A percentile compares a stretch with the other conserved stretches of the same genome.
These are phyloP conservation scores for Tricharina praecox DNA, from an alignment of 495 filamentous ascomycete genomes.

Conservation along the genomic window DNA sequence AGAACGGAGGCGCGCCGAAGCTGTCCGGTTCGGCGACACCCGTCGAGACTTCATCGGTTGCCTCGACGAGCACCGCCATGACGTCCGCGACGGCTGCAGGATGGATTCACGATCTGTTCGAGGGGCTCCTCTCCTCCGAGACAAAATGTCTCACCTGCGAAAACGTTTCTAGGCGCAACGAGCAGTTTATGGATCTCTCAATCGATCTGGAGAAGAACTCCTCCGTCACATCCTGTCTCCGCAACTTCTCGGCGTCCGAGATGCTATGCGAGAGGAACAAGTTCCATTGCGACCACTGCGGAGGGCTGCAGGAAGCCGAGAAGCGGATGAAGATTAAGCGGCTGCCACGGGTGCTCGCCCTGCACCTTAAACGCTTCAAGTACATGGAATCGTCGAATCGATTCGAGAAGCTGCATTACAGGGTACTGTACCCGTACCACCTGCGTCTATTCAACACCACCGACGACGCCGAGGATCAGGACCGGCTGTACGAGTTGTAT, in stretches of 20 bases:
- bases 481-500: slow-evolving; percentile 89
- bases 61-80: slow-evolving; percentile 16
- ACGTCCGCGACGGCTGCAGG: slow-evolving; percentile 37
- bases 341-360: slow-evolving; percentile 71
- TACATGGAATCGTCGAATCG: slow-evolving; percentile 89
- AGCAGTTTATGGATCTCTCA: slow-evolving; percentile 86
- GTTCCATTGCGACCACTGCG: slow-evolving; percentile 95
- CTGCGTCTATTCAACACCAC: slow-evolving; percentile 95
- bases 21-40: slow-evolving; percentile 28
- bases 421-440: slow-evolving; percentile 92
- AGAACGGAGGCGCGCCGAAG: slow-evolving; percentile 32
- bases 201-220: slow-evolving; percentile 93
- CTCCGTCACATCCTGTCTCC: slow-evolving; percentile 85
- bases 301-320: slow-evolving; percentile 90
- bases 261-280: slow-evolving; percentile 98
- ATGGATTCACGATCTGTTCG: slow-evolving; percentile 97
- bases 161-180: slow-evolving; percentile 84
- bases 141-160: slow-evolving; percentile 94
- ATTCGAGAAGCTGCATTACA: slow-evolving; percentile 89
- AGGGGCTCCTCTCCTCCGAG: slow-evolving; percentile 85
- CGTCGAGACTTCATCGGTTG: slow-evolving; percentile 28
- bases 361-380: slow-evolving; percentile 94
- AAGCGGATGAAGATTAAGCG: slow-evolving; percentile 99
- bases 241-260: slow-evolving; percentile 92
- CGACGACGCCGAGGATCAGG: slow-evolving; percentile 87